Conservation (phyloP, 116 monocot species). For the Phalaenopsis hybrid region DNA sequence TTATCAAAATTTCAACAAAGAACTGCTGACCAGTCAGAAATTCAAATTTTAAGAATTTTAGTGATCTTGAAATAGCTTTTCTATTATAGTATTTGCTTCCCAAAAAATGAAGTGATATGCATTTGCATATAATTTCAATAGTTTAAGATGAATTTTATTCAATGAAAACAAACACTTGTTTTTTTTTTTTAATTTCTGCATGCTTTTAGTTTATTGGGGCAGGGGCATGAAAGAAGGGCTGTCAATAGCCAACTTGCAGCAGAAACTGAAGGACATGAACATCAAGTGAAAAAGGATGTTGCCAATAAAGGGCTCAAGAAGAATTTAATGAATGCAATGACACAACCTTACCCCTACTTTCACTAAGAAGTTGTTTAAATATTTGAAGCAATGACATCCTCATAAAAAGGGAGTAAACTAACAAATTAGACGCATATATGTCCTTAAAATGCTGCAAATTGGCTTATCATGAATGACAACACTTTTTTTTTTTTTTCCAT, state of each 20-base stretch:
- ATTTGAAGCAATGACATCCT: neutral
- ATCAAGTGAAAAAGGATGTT: neutral
- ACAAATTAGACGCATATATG: neutral
- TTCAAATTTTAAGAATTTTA: neutral
- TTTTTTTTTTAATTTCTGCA: neutral
- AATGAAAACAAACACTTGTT: neutral
- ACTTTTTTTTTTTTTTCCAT: neutral
- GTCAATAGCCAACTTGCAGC: too few species aligned
- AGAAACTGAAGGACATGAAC: too few species aligned
- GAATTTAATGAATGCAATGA: neutral
- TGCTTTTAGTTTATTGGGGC: neutral
- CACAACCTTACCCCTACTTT: neutral
- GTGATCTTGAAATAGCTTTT: neutral
- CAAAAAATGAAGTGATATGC: neutral
- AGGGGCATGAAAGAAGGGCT: neutral
- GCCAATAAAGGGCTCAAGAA: neutral
- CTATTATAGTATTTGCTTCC: neutral
- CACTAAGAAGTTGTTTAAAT: neutral
- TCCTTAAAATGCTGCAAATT: neutral
- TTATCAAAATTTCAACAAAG: neutral
- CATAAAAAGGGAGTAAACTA: neutral
- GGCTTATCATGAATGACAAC: neutral
- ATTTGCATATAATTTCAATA: conserved; percentile 1
- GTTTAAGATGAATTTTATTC: conserved; percentile 1
- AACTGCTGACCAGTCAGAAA: neutral